Evolutionary conservation across 495 filamentous ascomycete genomes (phyloP).

Genomic region (Aspergillus carlsbadensis): DNA sequence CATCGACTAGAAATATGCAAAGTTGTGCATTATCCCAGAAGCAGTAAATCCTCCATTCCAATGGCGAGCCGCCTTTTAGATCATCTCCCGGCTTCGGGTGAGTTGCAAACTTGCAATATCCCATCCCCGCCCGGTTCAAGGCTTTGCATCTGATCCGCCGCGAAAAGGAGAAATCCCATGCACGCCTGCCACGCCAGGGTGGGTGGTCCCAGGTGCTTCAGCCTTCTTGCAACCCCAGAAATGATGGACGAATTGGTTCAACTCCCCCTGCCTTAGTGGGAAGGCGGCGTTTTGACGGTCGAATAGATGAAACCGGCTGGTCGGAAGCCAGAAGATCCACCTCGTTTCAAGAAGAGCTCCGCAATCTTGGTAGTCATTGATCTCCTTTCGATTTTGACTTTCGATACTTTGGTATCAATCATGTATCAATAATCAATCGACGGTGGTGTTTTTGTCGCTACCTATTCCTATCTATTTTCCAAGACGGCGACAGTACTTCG

Average conservation of each 20-base stretch:
- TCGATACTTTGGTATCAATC: too few relatives aligned
- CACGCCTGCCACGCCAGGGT: too few relatives aligned
- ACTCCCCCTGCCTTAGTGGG: conserved; percentile 22
- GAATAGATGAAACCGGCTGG: conserved; percentile 24
- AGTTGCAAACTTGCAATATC: too few relatives aligned
- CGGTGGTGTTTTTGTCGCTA: too few relatives aligned
- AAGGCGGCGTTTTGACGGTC: conserved; percentile 16
- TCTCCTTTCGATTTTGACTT: not conserved
- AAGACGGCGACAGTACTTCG: not conserved
- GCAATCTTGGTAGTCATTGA: not conserved
- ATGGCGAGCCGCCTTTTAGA: not conserved
- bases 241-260: not conserved
- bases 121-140: too few relatives aligned
- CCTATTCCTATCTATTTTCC: not conserved
- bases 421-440: too few relatives aligned
- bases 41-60: not conserved
- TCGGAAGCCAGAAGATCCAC: conserved; percentile 16
- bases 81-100: too few relatives aligned
- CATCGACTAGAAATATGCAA: not conserved
- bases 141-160: not conserved
- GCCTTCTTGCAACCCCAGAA: not conserved
- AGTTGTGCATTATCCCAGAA: not conserved
- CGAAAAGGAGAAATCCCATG: conserved; percentile 1
- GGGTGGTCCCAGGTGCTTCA: not conserved
- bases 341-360: conserved; percentile 10